Evolutionary conservation across 2,329 filamentous ascomycete species (phyloP).

Genomic region (Scedosporium aurantiacum): DNA sequence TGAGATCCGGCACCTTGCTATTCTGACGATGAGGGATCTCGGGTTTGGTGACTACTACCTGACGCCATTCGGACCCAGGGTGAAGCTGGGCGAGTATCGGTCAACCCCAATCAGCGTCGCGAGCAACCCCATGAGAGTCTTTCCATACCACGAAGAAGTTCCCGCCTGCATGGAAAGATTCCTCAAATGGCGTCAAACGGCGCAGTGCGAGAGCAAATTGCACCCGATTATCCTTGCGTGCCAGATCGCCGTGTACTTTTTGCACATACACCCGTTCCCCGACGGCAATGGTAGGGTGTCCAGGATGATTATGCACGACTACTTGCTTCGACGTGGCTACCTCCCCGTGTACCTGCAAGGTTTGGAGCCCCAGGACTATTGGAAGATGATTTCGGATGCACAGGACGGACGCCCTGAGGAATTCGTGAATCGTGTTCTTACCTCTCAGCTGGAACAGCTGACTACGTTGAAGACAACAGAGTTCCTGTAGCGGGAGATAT

Average conservation of each 20-base stretch:
- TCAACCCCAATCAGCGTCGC: neutral
- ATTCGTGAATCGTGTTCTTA: too few species aligned
- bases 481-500: too few species aligned
- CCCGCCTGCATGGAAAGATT: neutral
- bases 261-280: slow-evolving; percentile 13
- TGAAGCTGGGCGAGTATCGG: neutral
- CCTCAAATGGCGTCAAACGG: slow-evolving; percentile 3
- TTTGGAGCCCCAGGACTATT: too few species aligned
- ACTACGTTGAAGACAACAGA: too few species aligned
- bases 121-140: neutral
- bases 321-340: slow-evolving; percentile 14
- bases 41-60: neutral
- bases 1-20: neutral
- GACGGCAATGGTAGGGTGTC: slow-evolving; percentile 14
- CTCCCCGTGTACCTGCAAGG: slow-evolving; percentile 3
- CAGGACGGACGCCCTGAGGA: too few species aligned
- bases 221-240: slow-evolving; percentile 14
- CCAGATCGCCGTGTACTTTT: slow-evolving; percentile 12
- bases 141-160: neutral
- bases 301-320: slow-evolving; percentile 14
- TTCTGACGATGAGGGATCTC: neutral
- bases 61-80: too few species aligned
- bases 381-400: too few species aligned
- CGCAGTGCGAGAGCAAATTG: slow-evolving; percentile 9
- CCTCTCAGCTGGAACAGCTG: too few species aligned